Evolutionary conservation across 139 green algal species (phyloP), one percentile per base, ranked within the genome.

Genomic region (Coccomyxa sp.): DNA sequence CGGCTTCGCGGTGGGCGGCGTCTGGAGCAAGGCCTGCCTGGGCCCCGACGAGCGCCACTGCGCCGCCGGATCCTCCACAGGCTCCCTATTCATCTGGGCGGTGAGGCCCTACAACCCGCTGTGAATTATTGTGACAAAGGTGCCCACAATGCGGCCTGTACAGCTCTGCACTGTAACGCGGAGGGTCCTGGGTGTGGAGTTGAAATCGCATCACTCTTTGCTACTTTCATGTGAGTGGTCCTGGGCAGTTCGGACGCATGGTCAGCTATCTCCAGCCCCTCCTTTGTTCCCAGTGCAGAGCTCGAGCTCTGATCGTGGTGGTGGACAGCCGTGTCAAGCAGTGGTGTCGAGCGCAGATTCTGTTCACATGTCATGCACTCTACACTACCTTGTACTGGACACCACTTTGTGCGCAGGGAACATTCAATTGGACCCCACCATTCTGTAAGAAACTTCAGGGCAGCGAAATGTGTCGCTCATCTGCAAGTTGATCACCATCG

Each of bases 21-120:
- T 86, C 18, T 91, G 86, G 86, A 82, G 81, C 38, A 77, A 38
- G 1, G 85, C 83, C 0, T 83, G 67, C 59, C 76, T 91, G 67
- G 85, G 83, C 25, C 81, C 88, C 31, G 87, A 85, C 23, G 88
- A 87, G 76, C 68, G 51, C 13, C 85, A 88, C n/a, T 87, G 84
- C 0, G 81, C 86, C 15, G 86, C 88, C 0, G 88, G 88, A 4
- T 92, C 88, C 3, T 67, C 66, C 17, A 83, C 90, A 38, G 90
- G 88, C 18, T 81, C 79, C 0, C 16, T 92, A 0, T 90, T 87
- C 67, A 17, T 93, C 18, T 93, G 88, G 88, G 83, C 89, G 80
- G 58, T 92, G 67, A 28, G 67, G 21, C 75, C 74, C 79, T 21
- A 3, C 63, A 71, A 71, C 63, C 18, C 18, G 1, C 21, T 71